Evolutionary conservation across 352 stramenopile species (phyloP).

Genomic region (Ophiocytium majus): DNA sequence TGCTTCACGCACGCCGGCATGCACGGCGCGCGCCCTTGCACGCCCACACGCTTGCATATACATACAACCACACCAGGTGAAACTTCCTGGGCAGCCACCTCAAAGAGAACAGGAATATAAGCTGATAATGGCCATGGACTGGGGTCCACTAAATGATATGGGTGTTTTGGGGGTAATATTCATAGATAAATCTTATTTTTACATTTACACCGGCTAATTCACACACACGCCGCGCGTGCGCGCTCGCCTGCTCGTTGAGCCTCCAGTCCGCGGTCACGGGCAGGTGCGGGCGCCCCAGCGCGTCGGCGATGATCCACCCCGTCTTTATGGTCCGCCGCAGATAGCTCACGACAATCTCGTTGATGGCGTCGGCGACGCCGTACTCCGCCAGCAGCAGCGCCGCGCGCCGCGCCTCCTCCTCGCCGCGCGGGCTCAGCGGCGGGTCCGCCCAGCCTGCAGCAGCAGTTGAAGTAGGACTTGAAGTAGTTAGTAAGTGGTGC

Average conservation of each 20-base stretch:
- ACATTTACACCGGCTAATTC: not conserved
- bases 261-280: constrained; percentile 79
- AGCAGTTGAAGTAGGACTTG: too few relatives aligned
- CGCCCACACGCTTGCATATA: too few relatives aligned
- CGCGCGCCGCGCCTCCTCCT: constrained; percentile 84
- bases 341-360: constrained; percentile 87
- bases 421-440: constrained; percentile 74
- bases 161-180: too few relatives aligned
- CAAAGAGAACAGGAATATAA: too few relatives aligned
- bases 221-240: not conserved
- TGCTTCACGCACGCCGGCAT: too few relatives aligned
- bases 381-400: constrained; percentile 84
- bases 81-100: too few relatives aligned
- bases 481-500: too few relatives aligned
- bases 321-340: constrained; percentile 96
- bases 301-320: constrained; percentile 88
- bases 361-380: constrained; percentile 75
- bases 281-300: constrained; percentile 87
- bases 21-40: too few relatives aligned
- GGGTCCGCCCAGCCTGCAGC: constrained; percentile 96
- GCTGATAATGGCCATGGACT: too few relatives aligned
- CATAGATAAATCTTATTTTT: too few relatives aligned
- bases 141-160: too few relatives aligned
- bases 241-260: constrained; percentile 92
- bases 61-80: too few relatives aligned